Evolutionary conservation across 106 monocot genomes (phyloP), one percentile per base, ranked within the genome.

Genomic region (Narthecium ossifragum): DNA sequence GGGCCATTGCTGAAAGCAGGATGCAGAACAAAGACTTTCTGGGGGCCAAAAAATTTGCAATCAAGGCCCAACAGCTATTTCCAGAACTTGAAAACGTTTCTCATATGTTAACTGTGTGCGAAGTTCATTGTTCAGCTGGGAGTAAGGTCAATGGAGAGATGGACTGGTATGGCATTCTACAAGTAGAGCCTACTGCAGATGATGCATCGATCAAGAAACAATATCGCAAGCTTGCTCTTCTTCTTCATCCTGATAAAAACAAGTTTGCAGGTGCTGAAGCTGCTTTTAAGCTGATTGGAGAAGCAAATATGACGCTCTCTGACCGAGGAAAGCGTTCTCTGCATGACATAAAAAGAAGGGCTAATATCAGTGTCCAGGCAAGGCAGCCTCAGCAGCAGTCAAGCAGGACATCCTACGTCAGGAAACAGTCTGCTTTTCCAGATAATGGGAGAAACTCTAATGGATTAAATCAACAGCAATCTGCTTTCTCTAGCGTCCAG

Each of bases 201-300:
- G 90, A 90, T 9, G 27, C 66, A 45, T 61, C 45, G 4, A 90
- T 94, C 13, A 89, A 80, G 73, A 94, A 94, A 58, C 89, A 89
- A 21, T 90, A 94, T 48, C 76, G 74, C 1, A 94, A 78, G 70
- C 77, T 94, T 59, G 89, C 86, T 53, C 79, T 94, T 67, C 59
- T 75, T 25, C 80, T 94, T 64, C 90, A 94, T 73, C 94, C 94
- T 34, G 94, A 90, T 55, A 94, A 94, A 52, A 94, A 94, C 64
- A 86, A 94, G 49, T 90, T 94, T 78, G 57, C 77, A 11, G 89
- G 94, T 66, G 85, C 94, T 33, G 90, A 94, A 60, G 79, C 85
- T 37, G 94, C 94, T 10, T 94, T 94, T 48, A 89, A 94, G 62
- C 57, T 94, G 21, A 68, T 94, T 29, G 85, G 80, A 14, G 89